Conservation (phyloP, 225 moss, liverwort and hornwort genomes). For the Neckera pumila region DNA sequence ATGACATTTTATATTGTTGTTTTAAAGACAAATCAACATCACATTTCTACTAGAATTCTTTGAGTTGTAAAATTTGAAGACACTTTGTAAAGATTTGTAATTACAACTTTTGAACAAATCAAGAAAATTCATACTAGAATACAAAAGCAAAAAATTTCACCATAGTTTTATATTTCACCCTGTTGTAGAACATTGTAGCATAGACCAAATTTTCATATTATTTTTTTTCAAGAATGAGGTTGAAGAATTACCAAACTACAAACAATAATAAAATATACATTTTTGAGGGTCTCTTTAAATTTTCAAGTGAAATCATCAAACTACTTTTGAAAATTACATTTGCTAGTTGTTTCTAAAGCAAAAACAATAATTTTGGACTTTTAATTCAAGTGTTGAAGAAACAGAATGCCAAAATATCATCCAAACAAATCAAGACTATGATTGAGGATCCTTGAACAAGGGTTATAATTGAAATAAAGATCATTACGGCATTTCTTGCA, state of each 20-base stretch:
- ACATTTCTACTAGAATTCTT: not conserved
- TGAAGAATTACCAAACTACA: not conserved
- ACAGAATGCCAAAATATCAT: not conserved
- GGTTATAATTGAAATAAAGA: not conserved
- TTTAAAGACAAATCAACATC: not conserved
- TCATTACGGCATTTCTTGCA: no score
- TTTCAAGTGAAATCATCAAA: not conserved
- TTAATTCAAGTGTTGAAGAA: not conserved
- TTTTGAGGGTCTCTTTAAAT: not conserved
- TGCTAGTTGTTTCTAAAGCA: not conserved
- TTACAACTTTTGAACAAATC: not conserved
- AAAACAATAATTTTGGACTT: not conserved
- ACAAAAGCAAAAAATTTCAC: not conserved
- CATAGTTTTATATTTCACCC: not conserved
- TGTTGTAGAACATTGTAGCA: not conserved
- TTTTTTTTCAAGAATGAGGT: not conserved
- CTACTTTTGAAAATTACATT: not conserved
- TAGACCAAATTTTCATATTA: not conserved
- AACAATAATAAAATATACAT: not conserved
- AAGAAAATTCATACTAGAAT: not conserved
- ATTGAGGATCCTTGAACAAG: not conserved
- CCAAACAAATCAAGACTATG: not conserved
- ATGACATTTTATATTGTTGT: not conserved
- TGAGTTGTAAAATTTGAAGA: not conserved
- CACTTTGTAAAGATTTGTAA: not conserved